These are phyloP conservation scores for Orobanche coerulescens DNA, from an alignment of 257 asterid species.

Conservation along the genomic window DNA sequence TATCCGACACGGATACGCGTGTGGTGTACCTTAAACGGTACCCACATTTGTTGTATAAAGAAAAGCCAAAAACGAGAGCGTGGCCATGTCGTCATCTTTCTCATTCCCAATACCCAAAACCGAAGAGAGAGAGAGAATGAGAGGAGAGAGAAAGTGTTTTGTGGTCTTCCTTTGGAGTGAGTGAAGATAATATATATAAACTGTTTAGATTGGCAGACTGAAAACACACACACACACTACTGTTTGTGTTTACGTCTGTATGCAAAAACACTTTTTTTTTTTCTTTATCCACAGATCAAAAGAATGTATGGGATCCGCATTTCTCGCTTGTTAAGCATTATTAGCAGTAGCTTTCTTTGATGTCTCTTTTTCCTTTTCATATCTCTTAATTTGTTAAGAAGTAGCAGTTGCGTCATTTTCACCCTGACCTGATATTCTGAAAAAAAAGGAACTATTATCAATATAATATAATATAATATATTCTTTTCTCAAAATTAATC, in stretches of 20 bases:
- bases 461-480: not conserved
- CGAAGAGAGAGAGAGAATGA: conserved; percentile 6
- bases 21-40: no score
- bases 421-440: not conserved
- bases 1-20: no score
- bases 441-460: no score
- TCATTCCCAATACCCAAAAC: conserved; percentile 34
- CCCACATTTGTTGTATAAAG: not conserved
- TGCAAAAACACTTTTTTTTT: not conserved
- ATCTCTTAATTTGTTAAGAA: not conserved
- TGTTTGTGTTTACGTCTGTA: not conserved
- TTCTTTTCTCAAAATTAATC: not conserved
- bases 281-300: not conserved
- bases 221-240: not conserved
- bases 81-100: conserved; percentile 43
- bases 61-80: conserved; percentile 25
- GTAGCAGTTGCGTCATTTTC: conserved; percentile 34
- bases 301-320: conserved; percentile 20
- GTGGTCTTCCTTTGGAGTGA: conserved; percentile 54
- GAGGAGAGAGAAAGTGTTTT: conserved; percentile 12
- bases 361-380: not conserved
- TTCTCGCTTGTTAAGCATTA: conserved; percentile 10
- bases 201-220: conserved; percentile 24
- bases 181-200: conserved; percentile 29
- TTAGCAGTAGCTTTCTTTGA: no score